These are phyloP conservation scores for Hordeum marinum DNA, from an alignment of 176 grass and related monocot genomes.

Conservation along the genomic window DNA sequence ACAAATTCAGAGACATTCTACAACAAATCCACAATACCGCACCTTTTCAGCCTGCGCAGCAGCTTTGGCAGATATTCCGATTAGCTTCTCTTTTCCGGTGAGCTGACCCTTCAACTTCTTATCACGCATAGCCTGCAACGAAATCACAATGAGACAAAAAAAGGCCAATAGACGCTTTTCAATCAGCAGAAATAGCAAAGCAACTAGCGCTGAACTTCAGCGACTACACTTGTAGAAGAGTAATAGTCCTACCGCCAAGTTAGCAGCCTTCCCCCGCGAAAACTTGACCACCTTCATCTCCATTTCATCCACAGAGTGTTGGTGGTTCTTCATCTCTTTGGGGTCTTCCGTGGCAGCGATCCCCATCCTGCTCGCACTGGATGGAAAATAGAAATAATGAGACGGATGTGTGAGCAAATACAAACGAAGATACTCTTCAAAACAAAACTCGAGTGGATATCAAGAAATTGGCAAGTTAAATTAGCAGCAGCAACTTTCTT, in stretches of 20 bases:
- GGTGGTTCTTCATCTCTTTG: background rate
- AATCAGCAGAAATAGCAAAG: background rate
- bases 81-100: constrained; percentile 59
- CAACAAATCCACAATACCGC: background rate
- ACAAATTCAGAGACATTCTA: background rate
- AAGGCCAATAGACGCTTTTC: background rate
- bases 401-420: background rate
- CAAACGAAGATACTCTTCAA: too few relatives aligned
- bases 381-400: background rate
- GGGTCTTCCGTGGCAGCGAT: background rate
- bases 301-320: constrained; percentile 40
- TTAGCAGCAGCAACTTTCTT: too few relatives aligned
- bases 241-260: constrained; percentile 47
- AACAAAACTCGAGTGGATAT: too few relatives aligned
- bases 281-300: constrained; percentile 65
- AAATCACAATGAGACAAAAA: constrained; percentile 2
- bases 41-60: constrained; percentile 80
- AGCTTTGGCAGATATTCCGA: constrained; percentile 64
- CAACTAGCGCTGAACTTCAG: background rate
- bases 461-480: too few relatives aligned
- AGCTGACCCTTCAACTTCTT: constrained; percentile 82
- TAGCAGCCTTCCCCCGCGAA: constrained; percentile 52
- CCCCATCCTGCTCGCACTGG: background rate
- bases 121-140: constrained; percentile 48
- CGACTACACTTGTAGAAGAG: background rate